phyloP scores from a whole-genome alignment of 2,329 filamentous ascomycete species.

The Colletotrichum sidae region DNA sequence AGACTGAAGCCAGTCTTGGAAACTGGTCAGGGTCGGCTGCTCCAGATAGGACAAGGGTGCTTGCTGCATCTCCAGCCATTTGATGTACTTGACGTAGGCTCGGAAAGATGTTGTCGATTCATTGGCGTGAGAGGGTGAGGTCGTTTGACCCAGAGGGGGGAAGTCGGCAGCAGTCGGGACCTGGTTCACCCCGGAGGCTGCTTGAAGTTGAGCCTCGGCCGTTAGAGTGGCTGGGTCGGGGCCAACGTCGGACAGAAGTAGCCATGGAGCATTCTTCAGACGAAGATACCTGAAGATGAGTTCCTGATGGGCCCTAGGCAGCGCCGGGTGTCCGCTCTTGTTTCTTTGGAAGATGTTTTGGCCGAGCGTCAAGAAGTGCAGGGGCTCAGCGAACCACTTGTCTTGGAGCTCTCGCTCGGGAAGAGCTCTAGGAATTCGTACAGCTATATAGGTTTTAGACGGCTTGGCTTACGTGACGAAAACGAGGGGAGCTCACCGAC shows the following conservation, averaged over 20 bases:
- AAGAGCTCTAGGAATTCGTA: constrained; percentile 68
- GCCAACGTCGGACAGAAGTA: constrained; percentile 72
- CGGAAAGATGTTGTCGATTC: constrained; percentile 39
- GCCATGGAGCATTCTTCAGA: constrained; percentile 71
- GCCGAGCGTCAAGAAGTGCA: constrained; percentile 70
- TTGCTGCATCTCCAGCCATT: constrained; percentile 86
- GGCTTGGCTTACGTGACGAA: neutral
- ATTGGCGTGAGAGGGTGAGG: constrained; percentile 44
- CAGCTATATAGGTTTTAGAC: constrained; percentile 50
- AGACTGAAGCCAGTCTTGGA: constrained; percentile 96
- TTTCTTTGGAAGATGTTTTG: constrained; percentile 69
- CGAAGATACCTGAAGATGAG: constrained; percentile 73
- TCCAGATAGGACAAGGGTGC: constrained; percentile 67
- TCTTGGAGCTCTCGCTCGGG: constrained; percentile 71
- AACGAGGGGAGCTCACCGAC: constrained; percentile 74
- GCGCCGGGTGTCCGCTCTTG: constrained; percentile 69
- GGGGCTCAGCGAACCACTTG: constrained; percentile 76
- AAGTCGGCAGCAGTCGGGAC: constrained; percentile 64
- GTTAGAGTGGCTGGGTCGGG: constrained; percentile 48
- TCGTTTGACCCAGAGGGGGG: constrained; percentile 78
- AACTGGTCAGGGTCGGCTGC: constrained; percentile 63
- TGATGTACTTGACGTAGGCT: constrained; percentile 80
- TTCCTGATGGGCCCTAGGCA: constrained; percentile 70
- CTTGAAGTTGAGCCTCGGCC: constrained; percentile 28
- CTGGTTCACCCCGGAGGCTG: constrained; percentile 41